Evolutionary conservation across 2,329 filamentous ascomycete species (phyloP).

Genomic region (Diplodia sapinea): DNA sequence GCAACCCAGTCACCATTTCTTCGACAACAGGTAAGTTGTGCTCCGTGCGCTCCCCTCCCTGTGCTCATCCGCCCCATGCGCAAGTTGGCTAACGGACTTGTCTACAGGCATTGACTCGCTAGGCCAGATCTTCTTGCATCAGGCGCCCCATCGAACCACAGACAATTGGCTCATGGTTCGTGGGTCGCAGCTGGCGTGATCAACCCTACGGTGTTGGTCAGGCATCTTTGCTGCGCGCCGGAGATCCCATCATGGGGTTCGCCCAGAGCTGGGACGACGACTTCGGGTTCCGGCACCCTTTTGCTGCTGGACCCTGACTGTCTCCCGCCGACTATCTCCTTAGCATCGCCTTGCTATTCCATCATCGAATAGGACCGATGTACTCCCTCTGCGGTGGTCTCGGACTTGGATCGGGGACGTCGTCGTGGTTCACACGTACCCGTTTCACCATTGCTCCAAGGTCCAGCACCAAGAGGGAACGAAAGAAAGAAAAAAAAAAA

Average conservation of each 20-base stretch:
- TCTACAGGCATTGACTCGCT: slow-evolving; percentile 23
- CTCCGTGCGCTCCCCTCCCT: slow-evolving; percentile 13
- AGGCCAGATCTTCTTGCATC: slow-evolving; percentile 24
- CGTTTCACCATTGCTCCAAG: slow-evolving; percentile 14
- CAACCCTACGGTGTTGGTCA: background rate
- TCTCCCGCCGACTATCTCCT: background rate
- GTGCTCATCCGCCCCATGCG: slow-evolving; percentile 7
- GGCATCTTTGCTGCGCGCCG: slow-evolving; percentile 7
- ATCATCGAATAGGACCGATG: slow-evolving; percentile 20
- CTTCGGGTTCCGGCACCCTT: background rate
- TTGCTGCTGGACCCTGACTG: background rate
- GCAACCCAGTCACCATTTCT: slow-evolving; percentile 6
- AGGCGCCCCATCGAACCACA: slow-evolving; percentile 18
- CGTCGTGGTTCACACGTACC: background rate
- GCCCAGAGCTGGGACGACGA: background rate
- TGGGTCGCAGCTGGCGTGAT: slow-evolving; percentile 14
- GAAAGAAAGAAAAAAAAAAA: background rate
- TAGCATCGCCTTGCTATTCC: background rate
- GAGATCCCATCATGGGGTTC: background rate
- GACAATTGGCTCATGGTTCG: background rate
- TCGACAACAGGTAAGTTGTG: slow-evolving; percentile 19
- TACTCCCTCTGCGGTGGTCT: background rate
- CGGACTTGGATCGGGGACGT: background rate
- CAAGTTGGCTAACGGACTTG: slow-evolving; percentile 15
- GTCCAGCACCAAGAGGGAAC: background rate